Evolutionary conservation across 257 asterid species (phyloP), one percentile per base, ranked within the genome.

Genomic region (Solanum etuberosum): DNA sequence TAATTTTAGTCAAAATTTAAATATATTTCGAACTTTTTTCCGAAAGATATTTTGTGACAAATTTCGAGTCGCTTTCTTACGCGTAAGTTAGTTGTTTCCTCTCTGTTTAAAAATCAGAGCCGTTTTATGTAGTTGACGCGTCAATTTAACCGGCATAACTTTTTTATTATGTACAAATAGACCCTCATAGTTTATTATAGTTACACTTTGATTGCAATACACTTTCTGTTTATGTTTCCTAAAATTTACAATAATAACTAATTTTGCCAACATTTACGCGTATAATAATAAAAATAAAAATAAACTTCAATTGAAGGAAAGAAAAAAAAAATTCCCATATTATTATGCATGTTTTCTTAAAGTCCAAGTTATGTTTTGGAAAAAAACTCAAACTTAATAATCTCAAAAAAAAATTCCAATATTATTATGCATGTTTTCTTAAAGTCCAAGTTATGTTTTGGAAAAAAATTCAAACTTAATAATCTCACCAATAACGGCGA

Each of bases 11-110:
- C n/a, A n/a, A n/a, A n/a, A n/a, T n/a, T n/a, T n/a, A n/a, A n/a
- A n/a, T n/a, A n/a, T n/a, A 1, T 48, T 5, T 48, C 21, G 0
- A 48, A 15, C 1, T 1, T 5, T 48, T 48, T 48, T 15, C 1
- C 3, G 7, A 51, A 51, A 6, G 37, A 77, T 77, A n/a, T 76
- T 76, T 43, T 27, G 14, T 43, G 38, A 15, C 84, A 1, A 15
- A 71, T 43, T 43, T 78, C 38, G 9, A 78, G 38, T 43, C 16
- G 2, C 16, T 15, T 78, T 78, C 63, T 78, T 43, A 78, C 63
- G 43, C 38, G 16, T 15, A 78, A 42, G 15, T 15, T 78, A 6
- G 54, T 57, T 25, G 63, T 42, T 77, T 77, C 37, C 37, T 25
- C 5, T 77, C 83, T 14, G 83, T n/a, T 1, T 51, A 12, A n/a